Evolutionary conservation across 768 basidiomycete genomes (phyloP).

Genomic region (Antrodiella citrinella): DNA sequence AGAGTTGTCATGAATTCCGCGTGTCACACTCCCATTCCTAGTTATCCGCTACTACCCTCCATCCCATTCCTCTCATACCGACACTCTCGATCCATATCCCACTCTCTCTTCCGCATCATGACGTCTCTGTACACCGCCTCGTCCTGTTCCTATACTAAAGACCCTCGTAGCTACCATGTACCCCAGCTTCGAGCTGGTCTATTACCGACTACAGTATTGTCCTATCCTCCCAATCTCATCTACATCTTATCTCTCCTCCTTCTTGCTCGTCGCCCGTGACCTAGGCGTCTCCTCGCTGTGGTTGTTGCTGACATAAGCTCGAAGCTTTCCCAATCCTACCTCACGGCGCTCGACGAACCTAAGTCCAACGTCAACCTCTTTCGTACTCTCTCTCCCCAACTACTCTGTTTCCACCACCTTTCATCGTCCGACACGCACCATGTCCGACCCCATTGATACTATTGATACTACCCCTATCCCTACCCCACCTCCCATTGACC

Average conservation of each 20-base stretch:
- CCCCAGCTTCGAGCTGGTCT: neutral
- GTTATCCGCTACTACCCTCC: no score
- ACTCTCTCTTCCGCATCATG: neutral
- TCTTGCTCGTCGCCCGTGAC: neutral
- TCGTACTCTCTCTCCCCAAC: neutral
- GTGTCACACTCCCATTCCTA: no score
- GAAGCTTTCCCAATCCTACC: neutral
- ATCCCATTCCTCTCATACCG: no score
- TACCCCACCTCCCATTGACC: no score
- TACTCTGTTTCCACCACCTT: neutral
- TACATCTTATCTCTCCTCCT: neutral
- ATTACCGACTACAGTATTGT: neutral
- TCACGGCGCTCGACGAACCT: neutral
- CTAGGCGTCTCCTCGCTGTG: neutral
- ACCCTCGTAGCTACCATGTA: neutral
- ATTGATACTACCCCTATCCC: no score
- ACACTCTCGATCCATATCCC: no score
- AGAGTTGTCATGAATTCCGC: no score
- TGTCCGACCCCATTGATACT: no score
- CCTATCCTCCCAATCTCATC: neutral
- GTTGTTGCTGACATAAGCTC: neutral
- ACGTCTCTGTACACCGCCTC: neutral
- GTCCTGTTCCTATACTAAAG: neutral
- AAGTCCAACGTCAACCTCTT: neutral
- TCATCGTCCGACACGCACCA: no score